Conservation (phyloP, 352 stramenopile species). For the Phytophthora kernoviae region DNA sequence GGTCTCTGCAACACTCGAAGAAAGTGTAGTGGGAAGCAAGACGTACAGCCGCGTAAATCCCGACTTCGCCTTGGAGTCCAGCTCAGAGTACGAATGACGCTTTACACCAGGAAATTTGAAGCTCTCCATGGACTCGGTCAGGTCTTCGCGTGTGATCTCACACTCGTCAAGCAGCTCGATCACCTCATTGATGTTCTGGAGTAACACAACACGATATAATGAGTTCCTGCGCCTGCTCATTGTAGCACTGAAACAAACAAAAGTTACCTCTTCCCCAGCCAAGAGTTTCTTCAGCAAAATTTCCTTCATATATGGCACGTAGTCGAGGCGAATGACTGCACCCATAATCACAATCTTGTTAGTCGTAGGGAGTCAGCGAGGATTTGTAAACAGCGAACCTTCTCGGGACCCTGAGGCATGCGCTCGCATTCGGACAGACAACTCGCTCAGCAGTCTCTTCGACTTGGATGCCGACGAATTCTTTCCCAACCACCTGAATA, state of each 20-base stretch:
- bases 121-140: constrained; percentile 97
- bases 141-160: constrained; percentile 96
- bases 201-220: neutral
- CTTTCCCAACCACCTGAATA: constrained; percentile 95
- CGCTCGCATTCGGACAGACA: constrained; percentile 94
- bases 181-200: constrained; percentile 84
- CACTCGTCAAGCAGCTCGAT: constrained; percentile 97
- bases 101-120: constrained; percentile 85
- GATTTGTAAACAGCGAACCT: constrained; percentile 37
- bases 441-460: constrained; percentile 94
- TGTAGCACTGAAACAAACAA: constrained; percentile 1
- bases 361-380: neutral
- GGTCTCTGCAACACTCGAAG: neutral
- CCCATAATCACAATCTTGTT: constrained; percentile 11
- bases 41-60: constrained; percentile 92
- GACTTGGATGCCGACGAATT: constrained; percentile 96
- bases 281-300: constrained; percentile 85
- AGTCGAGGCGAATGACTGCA: constrained; percentile 87
- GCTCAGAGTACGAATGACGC: constrained; percentile 72
- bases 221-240: neutral
- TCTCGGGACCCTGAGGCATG: constrained; percentile 86
- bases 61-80: constrained; percentile 91
- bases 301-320: constrained; percentile 90
- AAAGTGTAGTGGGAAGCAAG: neutral
- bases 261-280: constrained; percentile 68